phyloP scores from a whole-genome alignment of 2,329 filamentous ascomycete genomes.

The Penicillium rolfsii region DNA sequence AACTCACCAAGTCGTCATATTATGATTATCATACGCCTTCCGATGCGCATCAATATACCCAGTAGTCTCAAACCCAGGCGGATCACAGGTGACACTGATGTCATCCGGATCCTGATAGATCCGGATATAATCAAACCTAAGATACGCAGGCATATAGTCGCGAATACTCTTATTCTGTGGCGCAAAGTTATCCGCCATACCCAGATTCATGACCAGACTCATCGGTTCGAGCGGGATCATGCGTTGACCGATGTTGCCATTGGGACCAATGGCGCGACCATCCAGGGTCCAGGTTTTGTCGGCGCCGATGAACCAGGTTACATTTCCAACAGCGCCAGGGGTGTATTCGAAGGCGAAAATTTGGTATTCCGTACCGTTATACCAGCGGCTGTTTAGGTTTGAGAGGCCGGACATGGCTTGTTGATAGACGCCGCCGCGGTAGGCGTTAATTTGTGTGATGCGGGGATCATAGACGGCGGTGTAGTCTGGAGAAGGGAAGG shows the following conservation, averaged over 20 bases:
- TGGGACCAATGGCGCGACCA: conserved; percentile 63
- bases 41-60: conserved; percentile 66
- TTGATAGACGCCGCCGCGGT: conserved; percentile 65
- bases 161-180: conserved; percentile 62
- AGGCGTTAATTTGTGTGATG: conserved; percentile 62
- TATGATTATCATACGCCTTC: conserved; percentile 64
- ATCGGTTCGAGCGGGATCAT: conserved; percentile 69
- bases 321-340: conserved; percentile 61
- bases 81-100: conserved; percentile 67
- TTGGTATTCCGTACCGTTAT: conserved; percentile 66
- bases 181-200: conserved; percentile 70
- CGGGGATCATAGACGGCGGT: conserved; percentile 65
- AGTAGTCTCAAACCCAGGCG: conserved; percentile 67
- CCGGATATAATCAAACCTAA: conserved; percentile 71
- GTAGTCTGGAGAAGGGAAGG: conserved; percentile 52
- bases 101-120: conserved; percentile 68
- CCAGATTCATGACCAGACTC: conserved; percentile 69
- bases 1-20: conserved; percentile 64
- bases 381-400: conserved; percentile 68
- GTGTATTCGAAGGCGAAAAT: conserved; percentile 66
- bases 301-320: conserved; percentile 71
- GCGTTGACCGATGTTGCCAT: conserved; percentile 70
- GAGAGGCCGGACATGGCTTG: conserved; percentile 65
- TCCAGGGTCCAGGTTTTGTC: conserved; percentile 67
- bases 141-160: conserved; percentile 63